Base-by-base conservation (phyloP, 352 stramenopile genomes). In the Globisporangium mamillatum region DNA sequence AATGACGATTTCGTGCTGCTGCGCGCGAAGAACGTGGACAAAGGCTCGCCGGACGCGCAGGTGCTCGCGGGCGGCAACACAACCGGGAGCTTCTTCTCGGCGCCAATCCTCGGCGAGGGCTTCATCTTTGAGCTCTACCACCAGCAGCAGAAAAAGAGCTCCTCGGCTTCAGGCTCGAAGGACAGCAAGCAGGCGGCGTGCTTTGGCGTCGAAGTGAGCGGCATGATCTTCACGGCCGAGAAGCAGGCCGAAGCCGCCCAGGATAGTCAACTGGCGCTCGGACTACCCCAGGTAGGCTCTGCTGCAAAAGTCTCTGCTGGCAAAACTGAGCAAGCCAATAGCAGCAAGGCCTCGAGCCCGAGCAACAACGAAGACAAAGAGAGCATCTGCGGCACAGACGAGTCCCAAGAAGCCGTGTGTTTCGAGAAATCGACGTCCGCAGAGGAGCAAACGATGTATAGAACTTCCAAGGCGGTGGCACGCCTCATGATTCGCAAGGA, bases 351-450 rank as follows among this genome's bases (percentile, higher is more conserved):
- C 5, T 50, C 4, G 41, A 48, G 22, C 1, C 52, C 24, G 62
- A 77, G 12, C 8, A 54, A 70, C 52, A n/a, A 76, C 22, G 36
- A 68, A 7, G 60, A 76, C 34, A 67, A 84, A 4, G 85, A 93
- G 71, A 92, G 83, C 69, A 7, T 93, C 36, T 93, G 85, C 57
- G 85, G 85, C 1, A 53, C 63, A 1, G 83, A 93, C 66, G 85
- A 93, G 59, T 92, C 85, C 1, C 66, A 88, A 22, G 83, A 88
- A 68, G 83, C 86, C n/a, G 73, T 75, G 48, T 94, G 86, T 62
- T 75, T 79, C n/a, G 73, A 75, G 3, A 80, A 59, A 22, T 62
- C 66, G 9, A 77, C 63, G 0, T 77, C 76, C 53, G 41, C 67
- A 0, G 66, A 56, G 9, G 64, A 72, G 24, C 58, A 64, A 10